A percentile compares a stretch with the other conserved stretches of the same genome.
phyloP scores from a whole-genome alignment of 176 grass and related monocot genomes.

The Hyparrhenia diplandra region DNA sequence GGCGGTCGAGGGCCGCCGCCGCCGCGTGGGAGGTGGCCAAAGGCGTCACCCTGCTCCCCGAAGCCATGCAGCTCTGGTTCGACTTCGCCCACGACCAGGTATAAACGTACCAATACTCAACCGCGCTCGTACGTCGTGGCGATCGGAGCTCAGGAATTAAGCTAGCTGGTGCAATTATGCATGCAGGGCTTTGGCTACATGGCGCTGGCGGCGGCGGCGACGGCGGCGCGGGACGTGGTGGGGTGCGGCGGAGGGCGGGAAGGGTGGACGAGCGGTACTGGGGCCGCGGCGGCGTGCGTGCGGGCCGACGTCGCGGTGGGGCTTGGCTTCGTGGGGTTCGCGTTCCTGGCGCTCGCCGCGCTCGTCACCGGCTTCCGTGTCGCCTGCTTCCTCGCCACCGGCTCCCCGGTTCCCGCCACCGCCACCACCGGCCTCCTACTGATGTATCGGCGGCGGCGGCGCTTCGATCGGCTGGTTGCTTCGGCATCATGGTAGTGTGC shows the following conservation, averaged over 20 bases:
- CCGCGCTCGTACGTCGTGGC: too few species aligned
- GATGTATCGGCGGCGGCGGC: background rate
- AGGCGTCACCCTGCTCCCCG: slow-evolving; percentile 63
- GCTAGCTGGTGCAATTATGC: background rate
- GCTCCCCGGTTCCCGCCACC: slow-evolving; percentile 37
- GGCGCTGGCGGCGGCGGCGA: slow-evolving; percentile 42
- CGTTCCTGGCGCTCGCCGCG: slow-evolving; percentile 52
- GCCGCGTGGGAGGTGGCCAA: slow-evolving; percentile 54
- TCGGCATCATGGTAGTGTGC: too few species aligned
- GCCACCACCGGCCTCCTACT: background rate
- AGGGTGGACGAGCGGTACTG: background rate
- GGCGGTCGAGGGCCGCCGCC: slow-evolving; percentile 48
- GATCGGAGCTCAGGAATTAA: too few species aligned
- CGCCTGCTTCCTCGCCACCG: slow-evolving; percentile 53
- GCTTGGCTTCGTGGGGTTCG: slow-evolving; percentile 65
- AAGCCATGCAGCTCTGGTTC: slow-evolving; percentile 81
- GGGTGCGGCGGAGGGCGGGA: background rate
- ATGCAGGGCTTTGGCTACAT: slow-evolving; percentile 70
- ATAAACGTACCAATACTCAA: too few species aligned
- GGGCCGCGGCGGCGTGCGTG: slow-evolving; percentile 32
- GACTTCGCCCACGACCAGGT: slow-evolving; percentile 87
- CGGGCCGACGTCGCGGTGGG: slow-evolving; percentile 53
- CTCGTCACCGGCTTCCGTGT: slow-evolving; percentile 65
- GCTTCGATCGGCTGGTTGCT: too few species aligned
- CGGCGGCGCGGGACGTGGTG: slow-evolving; percentile 41